These are phyloP conservation scores for Microascus cirrosus DNA, from an alignment of 2,329 filamentous ascomycete species.

Conservation along the genomic window DNA sequence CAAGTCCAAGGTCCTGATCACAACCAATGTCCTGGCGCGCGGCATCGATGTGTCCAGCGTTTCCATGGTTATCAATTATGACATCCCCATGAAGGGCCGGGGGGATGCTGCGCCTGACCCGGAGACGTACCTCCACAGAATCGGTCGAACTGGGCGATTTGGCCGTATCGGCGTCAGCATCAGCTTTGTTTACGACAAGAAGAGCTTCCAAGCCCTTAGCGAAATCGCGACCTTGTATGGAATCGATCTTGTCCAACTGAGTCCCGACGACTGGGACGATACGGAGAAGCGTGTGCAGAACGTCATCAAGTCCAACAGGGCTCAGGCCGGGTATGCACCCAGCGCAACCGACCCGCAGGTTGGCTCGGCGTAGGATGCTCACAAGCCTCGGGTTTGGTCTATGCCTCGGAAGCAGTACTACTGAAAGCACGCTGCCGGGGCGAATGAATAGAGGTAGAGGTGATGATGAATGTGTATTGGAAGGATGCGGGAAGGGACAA, in stretches of 20 bases:
- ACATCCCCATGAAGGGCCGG: slow-evolving; percentile 64
- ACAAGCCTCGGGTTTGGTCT: not conserved
- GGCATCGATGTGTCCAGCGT: slow-evolving; percentile 89
- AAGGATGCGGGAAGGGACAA: not conserved
- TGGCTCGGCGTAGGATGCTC: not conserved
- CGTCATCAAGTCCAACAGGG: slow-evolving; percentile 62
- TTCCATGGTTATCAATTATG: slow-evolving; percentile 98
- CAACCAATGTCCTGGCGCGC: slow-evolving; percentile 90
- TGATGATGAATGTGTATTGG: not conserved
- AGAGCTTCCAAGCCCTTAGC: slow-evolving; percentile 68
- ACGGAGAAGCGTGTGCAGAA: slow-evolving; percentile 75
- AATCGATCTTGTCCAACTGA: slow-evolving; percentile 70
- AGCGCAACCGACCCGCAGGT: slow-evolving; percentile 25
- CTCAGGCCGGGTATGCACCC: slow-evolving; percentile 41
- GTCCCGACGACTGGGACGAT: slow-evolving; percentile 81
- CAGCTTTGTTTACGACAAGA: slow-evolving; percentile 81
- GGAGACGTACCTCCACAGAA: slow-evolving; percentile 96
- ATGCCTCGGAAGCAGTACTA: not conserved
- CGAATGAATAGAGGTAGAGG: not conserved
- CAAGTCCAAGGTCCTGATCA: slow-evolving; percentile 89
- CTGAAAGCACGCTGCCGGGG: not conserved
- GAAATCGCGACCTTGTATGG: slow-evolving; percentile 72
- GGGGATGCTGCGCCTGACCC: slow-evolving; percentile 77
- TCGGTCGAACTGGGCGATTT: slow-evolving; percentile 92
- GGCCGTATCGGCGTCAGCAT: slow-evolving; percentile 93